These are phyloP conservation scores for Carex myosuroides DNA, from an alignment of 176 grass and related monocot species.

Conservation along the genomic window DNA sequence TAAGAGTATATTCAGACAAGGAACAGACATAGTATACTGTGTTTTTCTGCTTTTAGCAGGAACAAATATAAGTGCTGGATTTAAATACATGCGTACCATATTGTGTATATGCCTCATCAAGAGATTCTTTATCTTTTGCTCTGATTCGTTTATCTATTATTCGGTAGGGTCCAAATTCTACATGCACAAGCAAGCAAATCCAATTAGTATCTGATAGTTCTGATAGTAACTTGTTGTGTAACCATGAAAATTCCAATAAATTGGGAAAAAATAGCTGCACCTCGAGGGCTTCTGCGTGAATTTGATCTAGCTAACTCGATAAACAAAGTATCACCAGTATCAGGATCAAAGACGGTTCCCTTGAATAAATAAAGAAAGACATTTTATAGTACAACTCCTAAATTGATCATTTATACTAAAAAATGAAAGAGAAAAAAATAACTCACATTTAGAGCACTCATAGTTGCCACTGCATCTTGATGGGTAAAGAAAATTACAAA, in stretches of 20 bases:
- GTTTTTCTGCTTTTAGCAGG: neutral
- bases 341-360: slow-evolving; percentile 78
- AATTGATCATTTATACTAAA: neutral
- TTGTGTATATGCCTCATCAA: slow-evolving; percentile 22
- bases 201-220: neutral
- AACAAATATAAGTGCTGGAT: neutral
- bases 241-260: neutral
- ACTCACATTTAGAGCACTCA: slow-evolving; percentile 73
- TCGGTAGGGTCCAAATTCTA: slow-evolving; percentile 57
- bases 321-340: slow-evolving; percentile 66
- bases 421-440: neutral
- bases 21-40: neutral
- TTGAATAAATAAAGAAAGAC: slow-evolving; percentile 20
- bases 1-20: neutral
- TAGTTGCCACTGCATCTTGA: slow-evolving; percentile 63
- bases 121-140: slow-evolving; percentile 41
- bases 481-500: slow-evolving; percentile 91
- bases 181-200: slow-evolving; percentile 19
- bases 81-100: neutral
- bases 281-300: slow-evolving; percentile 69
- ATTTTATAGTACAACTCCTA: neutral
- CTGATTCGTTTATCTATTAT: slow-evolving; percentile 77
- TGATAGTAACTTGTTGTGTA: neutral
- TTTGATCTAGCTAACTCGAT: slow-evolving; percentile 93
- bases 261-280: slow-evolving; percentile 21